A percentile compares a stretch with the other conserved stretches of the same genome.
Conservation (phyloP, 2,329 filamentous ascomycete genomes). For the Akanthomyces lecanii region DNA sequence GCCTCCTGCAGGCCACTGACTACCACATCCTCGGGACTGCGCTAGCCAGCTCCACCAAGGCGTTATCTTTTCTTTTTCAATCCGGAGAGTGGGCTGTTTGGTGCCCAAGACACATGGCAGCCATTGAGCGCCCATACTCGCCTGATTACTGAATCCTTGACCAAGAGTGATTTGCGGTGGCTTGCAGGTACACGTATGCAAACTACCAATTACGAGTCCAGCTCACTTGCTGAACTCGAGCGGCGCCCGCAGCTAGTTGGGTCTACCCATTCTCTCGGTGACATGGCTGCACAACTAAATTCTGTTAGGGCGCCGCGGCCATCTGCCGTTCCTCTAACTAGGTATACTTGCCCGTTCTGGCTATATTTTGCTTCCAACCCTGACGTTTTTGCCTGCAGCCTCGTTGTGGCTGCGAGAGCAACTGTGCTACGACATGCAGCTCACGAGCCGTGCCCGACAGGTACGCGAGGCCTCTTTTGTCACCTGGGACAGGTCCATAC, state of each 20-base stretch:
- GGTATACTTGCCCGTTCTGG: neutral
- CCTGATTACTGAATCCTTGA: neutral
- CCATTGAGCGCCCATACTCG: neutral
- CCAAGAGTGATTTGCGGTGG: slow-evolving; percentile 10
- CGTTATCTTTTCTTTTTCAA: slow-evolving; percentile 1
- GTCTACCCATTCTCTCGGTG: slow-evolving; percentile 2
- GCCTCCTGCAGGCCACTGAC: neutral
- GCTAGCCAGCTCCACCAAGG: neutral
- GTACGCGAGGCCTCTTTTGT: neutral
- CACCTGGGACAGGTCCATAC: neutral
- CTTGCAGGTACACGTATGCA: slow-evolving; percentile 1
- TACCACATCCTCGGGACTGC: slow-evolving; percentile 6
- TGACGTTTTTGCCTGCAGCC: neutral
- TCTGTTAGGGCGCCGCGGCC: neutral
- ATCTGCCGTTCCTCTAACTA: neutral
- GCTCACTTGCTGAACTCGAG: neutral
- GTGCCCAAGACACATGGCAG: slow-evolving; percentile 8
- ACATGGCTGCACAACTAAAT: slow-evolving; percentile 5
- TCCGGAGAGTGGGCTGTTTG: neutral
- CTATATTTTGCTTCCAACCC: neutral
- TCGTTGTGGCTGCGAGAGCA: neutral
- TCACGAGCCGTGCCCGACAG: neutral
- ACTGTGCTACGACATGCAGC: neutral
- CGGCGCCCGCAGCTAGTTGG: neutral
- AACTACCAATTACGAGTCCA: slow-evolving; percentile 2